Evolutionary conservation across 78 protist genomes (phyloP), one percentile per base, ranked within the genome.

Genomic region (Dictyostelium capitatum): DNA sequence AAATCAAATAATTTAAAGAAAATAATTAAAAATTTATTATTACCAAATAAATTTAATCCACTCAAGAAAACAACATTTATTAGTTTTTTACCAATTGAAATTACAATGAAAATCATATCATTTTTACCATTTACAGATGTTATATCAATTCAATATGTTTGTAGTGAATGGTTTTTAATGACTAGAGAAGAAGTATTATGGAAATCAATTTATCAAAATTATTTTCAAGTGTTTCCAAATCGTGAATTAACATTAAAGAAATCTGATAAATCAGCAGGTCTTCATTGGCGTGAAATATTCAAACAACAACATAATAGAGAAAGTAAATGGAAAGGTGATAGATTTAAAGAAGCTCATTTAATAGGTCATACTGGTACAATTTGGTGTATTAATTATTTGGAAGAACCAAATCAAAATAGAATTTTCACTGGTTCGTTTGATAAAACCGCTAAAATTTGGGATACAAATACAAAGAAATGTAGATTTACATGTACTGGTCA

Each of bases 331-430:
- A 56, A 30, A 43, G 43, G 65, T 59, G 83, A 75, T 37, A 43
- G 51, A 37, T 70, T 56, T 54, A 72, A 72, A 48, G 92, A 72
- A 0, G 62, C 92, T 20, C 32, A 50, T 7, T 64, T 85, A 6
- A 41, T 54, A 28, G 92, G 92, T 4, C 92, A 85, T 72, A 85
- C 83, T 30, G 92, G 92, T 12, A 85, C 82, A 0, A 83, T 85
- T 30, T 85, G 92, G 92, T 32, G 83, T n/a, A 6, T 85, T 11
- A 25, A 56, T 23, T 46, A 23, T 14, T 67, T 46, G 46, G 77
- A 32, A 2, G 83, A 85, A 8, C 43, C 1, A 37, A 37, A 37
- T 37, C 1, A 37, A 1, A 37, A 37, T 37, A 85, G 53, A 20
- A 37, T 85, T 9, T 75, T 23, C 25, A 75, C 92, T 47, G 92